Evolutionary conservation across 306 rosid genomes (phyloP).

Genomic region (Gynostemma pentaphyllum): DNA sequence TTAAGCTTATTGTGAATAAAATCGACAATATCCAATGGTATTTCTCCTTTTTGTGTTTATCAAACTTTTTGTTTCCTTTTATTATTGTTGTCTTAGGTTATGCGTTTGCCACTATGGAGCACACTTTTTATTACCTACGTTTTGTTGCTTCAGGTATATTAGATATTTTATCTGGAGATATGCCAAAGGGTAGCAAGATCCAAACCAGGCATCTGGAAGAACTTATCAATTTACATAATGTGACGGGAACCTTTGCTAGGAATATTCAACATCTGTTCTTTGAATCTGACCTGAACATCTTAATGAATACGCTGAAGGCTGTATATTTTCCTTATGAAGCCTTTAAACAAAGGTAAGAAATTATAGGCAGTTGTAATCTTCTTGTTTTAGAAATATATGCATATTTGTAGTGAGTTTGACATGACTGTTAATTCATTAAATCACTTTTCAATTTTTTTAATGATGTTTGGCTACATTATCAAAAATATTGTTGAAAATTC

Average conservation of each 20-base stretch:
- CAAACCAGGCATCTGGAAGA: constrained; percentile 88
- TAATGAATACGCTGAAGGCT: constrained; percentile 73
- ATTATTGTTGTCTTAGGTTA: not conserved
- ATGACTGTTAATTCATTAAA: too few relatives aligned
- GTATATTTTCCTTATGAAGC: constrained; percentile 80
- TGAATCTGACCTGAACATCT: constrained; percentile 54
- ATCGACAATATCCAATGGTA: not conserved
- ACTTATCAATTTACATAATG: constrained; percentile 78
- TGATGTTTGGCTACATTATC: too few relatives aligned
- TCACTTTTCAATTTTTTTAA: too few relatives aligned
- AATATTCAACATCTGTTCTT: constrained; percentile 91
- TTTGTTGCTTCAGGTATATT: constrained; percentile 46
- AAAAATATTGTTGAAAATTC: too few relatives aligned
- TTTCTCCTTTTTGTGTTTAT: not conserved
- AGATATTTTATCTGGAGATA: constrained; percentile 83
- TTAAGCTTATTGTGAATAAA: not conserved
- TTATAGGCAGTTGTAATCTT: not conserved
- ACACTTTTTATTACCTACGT: too few relatives aligned
- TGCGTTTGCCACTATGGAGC: not conserved
- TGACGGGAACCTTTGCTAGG: constrained; percentile 91
- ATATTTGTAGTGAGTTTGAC: too few relatives aligned
- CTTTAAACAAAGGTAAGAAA: constrained; percentile 73
- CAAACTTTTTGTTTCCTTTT: not conserved
- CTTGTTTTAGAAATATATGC: not conserved
- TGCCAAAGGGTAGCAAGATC: constrained; percentile 92